These are phyloP conservation scores for Xylaria flabelliformis DNA, from an alignment of 495 filamentous ascomycete genomes.

Conservation along the genomic window DNA sequence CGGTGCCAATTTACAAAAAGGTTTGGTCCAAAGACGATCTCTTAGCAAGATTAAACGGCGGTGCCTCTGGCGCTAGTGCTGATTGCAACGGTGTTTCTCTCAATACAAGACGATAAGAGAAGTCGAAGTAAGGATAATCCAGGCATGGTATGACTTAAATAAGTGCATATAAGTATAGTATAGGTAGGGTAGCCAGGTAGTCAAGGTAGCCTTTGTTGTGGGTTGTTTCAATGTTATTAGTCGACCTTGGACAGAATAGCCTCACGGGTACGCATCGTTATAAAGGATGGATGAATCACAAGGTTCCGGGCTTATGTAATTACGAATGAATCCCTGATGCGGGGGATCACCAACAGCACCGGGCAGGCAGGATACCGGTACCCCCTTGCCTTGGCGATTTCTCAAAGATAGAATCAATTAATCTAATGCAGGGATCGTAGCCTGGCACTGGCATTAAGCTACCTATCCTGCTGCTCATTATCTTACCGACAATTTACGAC, in stretches of 20 bases:
- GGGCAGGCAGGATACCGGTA: neutral
- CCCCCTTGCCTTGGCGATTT: constrained; percentile 5
- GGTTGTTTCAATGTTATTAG: too few species aligned
- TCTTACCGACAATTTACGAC: neutral
- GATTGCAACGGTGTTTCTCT: neutral
- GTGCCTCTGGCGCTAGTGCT: constrained; percentile 6
- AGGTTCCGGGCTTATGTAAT: constrained; percentile 1
- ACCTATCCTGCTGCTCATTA: neutral
- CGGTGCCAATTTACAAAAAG: neutral
- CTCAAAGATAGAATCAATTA: constrained; percentile 1
- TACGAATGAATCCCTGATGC: constrained; percentile 1
- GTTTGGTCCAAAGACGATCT: neutral
- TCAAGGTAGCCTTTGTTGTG: too few species aligned
- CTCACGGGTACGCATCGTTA: neutral
- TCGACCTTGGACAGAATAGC: neutral
- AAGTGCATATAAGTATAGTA: neutral
- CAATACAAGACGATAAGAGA: neutral
- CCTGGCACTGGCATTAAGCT: neutral
- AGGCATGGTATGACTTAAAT: neutral
- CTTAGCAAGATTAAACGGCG: neutral
- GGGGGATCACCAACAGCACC: constrained; percentile 14
- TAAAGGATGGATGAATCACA: neutral
- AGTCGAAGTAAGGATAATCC: neutral
- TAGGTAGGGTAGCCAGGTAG: neutral
- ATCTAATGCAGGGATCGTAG: constrained; percentile 6